Base-by-base conservation (phyloP, 202 grass and related monocot species). In the Carex arenaria region DNA sequence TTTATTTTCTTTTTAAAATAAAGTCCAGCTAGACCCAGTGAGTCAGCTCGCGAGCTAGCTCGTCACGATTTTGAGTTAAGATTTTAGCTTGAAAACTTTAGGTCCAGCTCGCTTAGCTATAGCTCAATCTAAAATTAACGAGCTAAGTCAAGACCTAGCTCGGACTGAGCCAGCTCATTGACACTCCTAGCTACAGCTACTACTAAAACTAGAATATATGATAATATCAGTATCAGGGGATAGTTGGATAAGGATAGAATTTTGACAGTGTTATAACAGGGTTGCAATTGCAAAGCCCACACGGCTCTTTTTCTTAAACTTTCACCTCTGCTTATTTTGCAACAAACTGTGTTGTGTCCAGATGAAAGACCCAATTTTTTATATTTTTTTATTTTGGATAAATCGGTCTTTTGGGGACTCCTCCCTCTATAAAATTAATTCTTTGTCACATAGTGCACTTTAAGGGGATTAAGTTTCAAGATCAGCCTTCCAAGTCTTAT, bases 181-280 rank as follows among this genome's bases (percentile, higher is more conserved):
- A n/a, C n/a, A n/a, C n/a, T n/a, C n/a, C n/a, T n/a, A n/a, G n/a
- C 26, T 26, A 26, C 26, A 26, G 26, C 26, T 34, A 60, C 52
- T 12, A 36, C 52, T 19, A 60, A 60, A 78, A 38, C 53, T n/a
- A 60, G 53, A 78, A 38, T 36, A 56, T 36, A 15, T 15, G n/a
- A n/a, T 28, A 32, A 77, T 77, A 57, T 56, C 72, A 56, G 51
- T 63, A 28, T 45, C n/a, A 15, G 17, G 53, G 42, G 78, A 34
- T 64, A 61, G 19, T 64, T 65, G 77, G 78, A 80, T 80, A 80
- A 80, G 78, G 78, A 80, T 80, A 59, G 10, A 43, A 45, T 78
- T 78, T 80, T 79, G 15, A 61, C 76, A 40, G 76, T 40, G 76
- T 55, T 79, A 45, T 28, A 8, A 19, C 8, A 78, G 30, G 9